Base-by-base conservation (phyloP, 257 asterid species). In the Ehretia macrophylla region DNA sequence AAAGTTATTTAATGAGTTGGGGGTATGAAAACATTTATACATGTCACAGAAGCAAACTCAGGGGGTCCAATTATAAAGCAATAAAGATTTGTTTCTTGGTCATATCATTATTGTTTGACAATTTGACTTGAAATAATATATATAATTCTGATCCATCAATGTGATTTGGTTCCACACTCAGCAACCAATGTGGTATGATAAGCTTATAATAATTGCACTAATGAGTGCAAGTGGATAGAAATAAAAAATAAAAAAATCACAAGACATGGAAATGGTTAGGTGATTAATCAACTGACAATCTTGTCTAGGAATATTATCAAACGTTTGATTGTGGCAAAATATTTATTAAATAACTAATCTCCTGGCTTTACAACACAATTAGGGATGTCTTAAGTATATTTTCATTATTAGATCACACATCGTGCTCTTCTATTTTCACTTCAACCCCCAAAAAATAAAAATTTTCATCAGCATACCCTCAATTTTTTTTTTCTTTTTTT, bases 261-360 rank as follows among this genome's bases (percentile, higher is more conserved):
- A 69, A 60, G 72, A 68, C 62, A 68, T 70, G 56, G 68, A 67
- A 74, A 55, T 70, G 70, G 68, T 59, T 58, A 56, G 46, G 11
- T 58, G 53, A 65, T 64, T 74, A 66, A 72, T 75, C 63, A 74
- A 69, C 79, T 66, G 84, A 71, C 84, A 67, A 53, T 56, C 66
- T 56, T 77, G 84, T 80, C 72, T 68, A 46, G 71, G 65, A 71
- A 64, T 52, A 71, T n/a, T 46, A 60, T 67, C 37, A 48, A 68
- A 67, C 72, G 65, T 70, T 68, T 53, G 52, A 67, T 71, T 42
- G 47, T 42, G 8, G 47, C 12, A 42, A 42, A 14, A 14, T 42
- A 42, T 42, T 1, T 32, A 17, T 76, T 76, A 60, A 73, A 19
- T 64, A 72, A 55, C 37, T 65, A 9, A 71, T 58, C 72, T 69